These are phyloP conservation scores for Baorangia bicolor DNA, from an alignment of 768 basidiomycete species.

Conservation along the genomic window DNA sequence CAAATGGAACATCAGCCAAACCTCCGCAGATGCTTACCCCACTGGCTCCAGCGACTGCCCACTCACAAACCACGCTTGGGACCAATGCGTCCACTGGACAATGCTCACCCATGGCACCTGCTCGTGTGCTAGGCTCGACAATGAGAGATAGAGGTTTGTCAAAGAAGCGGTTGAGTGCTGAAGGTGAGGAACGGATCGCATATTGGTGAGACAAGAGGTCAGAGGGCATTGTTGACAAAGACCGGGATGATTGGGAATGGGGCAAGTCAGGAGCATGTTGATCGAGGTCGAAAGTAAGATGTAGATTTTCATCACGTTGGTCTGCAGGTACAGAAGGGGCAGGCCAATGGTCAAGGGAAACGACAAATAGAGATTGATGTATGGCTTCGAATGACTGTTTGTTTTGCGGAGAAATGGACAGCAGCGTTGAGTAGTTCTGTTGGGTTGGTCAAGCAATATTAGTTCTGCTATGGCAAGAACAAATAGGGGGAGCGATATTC, in stretches of 20 bases:
- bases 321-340: constrained; percentile 27
- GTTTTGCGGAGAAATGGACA: constrained; percentile 68
- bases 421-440: constrained; percentile 67
- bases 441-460: background rate
- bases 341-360: constrained; percentile 80
- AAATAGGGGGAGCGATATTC: constrained; percentile 14
- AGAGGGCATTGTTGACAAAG: constrained; percentile 9
- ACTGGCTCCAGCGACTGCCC: constrained; percentile 50
- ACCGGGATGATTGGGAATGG: constrained; percentile 7
- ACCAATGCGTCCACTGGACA: constrained; percentile 88
- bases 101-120: constrained; percentile 89
- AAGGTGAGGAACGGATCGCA: constrained; percentile 64
- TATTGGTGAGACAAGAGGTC: constrained; percentile 72
- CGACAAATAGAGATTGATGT: constrained; percentile 70
- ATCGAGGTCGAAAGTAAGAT: constrained; percentile 36
- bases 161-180: constrained; percentile 80
- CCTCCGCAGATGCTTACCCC: constrained; percentile 41
- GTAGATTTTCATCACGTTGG: constrained; percentile 20
- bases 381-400: constrained; percentile 57
- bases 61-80: constrained; percentile 84
- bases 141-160: constrained; percentile 85
- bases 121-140: constrained; percentile 81
- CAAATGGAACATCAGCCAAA: constrained; percentile 42
- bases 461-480: background rate
- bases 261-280: background rate